A percentile compares a stretch with the other conserved stretches of the same genome.
phyloP scores from a whole-genome alignment of 2,329 filamentous ascomycete genomes.

The Tolypocladium tropicale region DNA sequence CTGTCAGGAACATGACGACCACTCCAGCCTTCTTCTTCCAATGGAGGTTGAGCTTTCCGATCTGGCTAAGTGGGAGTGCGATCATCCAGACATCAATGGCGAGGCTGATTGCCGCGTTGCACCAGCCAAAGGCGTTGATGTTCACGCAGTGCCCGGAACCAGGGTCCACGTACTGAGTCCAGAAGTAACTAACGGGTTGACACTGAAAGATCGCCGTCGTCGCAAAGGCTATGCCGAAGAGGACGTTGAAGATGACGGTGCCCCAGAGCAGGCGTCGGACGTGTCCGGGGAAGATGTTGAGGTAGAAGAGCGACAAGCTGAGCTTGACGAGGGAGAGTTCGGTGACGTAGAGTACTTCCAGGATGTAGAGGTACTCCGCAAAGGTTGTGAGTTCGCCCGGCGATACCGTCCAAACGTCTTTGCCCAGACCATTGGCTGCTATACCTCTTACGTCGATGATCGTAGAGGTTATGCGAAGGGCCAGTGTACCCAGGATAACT shows the following conservation, averaged over 20 bases:
- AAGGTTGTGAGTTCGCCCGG: not conserved
- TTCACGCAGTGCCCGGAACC: not conserved
- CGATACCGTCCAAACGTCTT: not conserved
- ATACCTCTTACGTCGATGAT: not conserved
- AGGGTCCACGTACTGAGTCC: not conserved
- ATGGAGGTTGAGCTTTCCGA: not conserved
- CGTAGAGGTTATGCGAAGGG: not conserved
- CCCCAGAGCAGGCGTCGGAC: not conserved
- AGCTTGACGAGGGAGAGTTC: not conserved
- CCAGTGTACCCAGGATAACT: not conserved
- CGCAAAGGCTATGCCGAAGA: not conserved
- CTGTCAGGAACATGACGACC: constrained; percentile 2
- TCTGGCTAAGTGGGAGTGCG: constrained; percentile 1
- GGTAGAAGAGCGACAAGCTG: not conserved
- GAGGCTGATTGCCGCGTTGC: constrained; percentile 1
- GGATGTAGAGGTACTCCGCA: not conserved
- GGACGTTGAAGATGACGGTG: not conserved
- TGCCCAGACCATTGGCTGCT: not conserved
- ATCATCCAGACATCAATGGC: constrained; percentile 1
- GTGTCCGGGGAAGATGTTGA: not conserved
- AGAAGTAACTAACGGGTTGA: not conserved
- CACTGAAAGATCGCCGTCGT: not conserved
- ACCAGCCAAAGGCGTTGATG: not conserved
- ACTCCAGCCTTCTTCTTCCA: constrained; percentile 4
- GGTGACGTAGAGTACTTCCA: not conserved